Percentiles rank a stretch among this genome's conserved stretches.
These are phyloP conservation scores for Coemansia sp. DNA, from an alignment of 192 early-diverging fungal genomes.

Conservation along the genomic window DNA sequence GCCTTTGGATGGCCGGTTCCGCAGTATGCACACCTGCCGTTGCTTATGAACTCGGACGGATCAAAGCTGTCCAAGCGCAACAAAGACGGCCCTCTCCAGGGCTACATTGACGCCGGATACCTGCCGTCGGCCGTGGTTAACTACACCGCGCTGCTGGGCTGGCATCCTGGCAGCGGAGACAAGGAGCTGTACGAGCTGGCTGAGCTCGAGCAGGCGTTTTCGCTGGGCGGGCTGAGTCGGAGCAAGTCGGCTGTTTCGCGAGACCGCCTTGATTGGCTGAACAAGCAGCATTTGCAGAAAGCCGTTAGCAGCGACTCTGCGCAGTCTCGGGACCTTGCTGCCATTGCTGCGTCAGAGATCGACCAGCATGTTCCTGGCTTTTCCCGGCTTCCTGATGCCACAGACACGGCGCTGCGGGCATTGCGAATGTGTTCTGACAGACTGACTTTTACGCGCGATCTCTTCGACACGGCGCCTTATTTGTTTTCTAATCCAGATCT, in stretches of 20 bases:
- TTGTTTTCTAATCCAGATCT: slow-evolving; percentile 39
- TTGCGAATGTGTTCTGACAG: slow-evolving; percentile 32
- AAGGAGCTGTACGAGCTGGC: slow-evolving; percentile 66
- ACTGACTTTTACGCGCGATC: slow-evolving; percentile 31
- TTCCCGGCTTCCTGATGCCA: background rate
- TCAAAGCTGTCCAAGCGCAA: slow-evolving; percentile 89
- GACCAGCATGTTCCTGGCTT: background rate
- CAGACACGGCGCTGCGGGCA: slow-evolving; percentile 15
- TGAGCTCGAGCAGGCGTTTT: slow-evolving; percentile 30
- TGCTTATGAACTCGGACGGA: slow-evolving; percentile 80
- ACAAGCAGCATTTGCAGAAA: slow-evolving; percentile 44
- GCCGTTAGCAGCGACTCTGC: background rate
- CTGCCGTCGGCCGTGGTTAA: slow-evolving; percentile 83
- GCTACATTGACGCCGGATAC: slow-evolving; percentile 76
- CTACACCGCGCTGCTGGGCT: slow-evolving; percentile 85
- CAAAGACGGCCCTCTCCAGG: slow-evolving; percentile 68
- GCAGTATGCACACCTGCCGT: slow-evolving; percentile 81
- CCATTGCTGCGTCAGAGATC: slow-evolving; percentile 20
- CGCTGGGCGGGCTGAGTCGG: slow-evolving; percentile 39
- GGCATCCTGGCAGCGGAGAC: slow-evolving; percentile 57
- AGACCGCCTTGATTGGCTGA: slow-evolving; percentile 49
- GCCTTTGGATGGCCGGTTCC: slow-evolving; percentile 81
- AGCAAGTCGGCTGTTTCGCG: slow-evolving; percentile 49
- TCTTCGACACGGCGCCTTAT: slow-evolving; percentile 28
- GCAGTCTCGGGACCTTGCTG: background rate